These are phyloP conservation scores for Carpinus fangiana DNA, from an alignment of 306 rosid genomes.

Conservation along the genomic window DNA sequence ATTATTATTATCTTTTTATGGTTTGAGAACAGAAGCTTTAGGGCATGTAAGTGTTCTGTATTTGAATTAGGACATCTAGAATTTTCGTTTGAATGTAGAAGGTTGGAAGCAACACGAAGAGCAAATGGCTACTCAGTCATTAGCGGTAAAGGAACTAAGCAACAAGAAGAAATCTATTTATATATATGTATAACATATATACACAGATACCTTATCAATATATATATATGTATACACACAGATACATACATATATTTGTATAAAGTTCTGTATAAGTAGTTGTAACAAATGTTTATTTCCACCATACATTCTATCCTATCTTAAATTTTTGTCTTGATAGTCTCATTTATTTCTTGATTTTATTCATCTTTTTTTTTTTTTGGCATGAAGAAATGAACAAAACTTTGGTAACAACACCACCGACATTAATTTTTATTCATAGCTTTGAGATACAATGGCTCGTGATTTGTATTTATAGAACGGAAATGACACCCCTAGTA, in stretches of 20 bases:
- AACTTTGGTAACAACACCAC: neutral
- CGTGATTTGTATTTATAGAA: neutral
- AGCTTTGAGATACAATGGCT: neutral
- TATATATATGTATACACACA: neutral
- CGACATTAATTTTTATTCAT: neutral
- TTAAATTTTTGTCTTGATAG: neutral
- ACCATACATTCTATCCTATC: neutral
- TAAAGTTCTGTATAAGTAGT: neutral
- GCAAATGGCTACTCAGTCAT: neutral
- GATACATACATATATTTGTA: neutral
- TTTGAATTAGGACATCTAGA: neutral
- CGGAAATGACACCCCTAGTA: neutral
- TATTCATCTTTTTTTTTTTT: neutral
- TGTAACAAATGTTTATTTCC: neutral
- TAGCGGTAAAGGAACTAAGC: neutral
- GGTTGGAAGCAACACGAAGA: neutral
- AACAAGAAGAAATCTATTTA: neutral
- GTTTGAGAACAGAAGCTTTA: slow-evolving; percentile 1
- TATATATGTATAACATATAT: neutral
- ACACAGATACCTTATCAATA: neutral
- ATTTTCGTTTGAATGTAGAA: neutral
- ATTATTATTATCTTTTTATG: neutral
- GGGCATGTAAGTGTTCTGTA: neutral
- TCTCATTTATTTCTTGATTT: neutral
- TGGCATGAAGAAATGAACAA: neutral